These are phyloP conservation scores for Gnomoniopsis smithogilvyi DNA, from an alignment of 2,329 filamentous ascomycete species.

Conservation along the genomic window DNA sequence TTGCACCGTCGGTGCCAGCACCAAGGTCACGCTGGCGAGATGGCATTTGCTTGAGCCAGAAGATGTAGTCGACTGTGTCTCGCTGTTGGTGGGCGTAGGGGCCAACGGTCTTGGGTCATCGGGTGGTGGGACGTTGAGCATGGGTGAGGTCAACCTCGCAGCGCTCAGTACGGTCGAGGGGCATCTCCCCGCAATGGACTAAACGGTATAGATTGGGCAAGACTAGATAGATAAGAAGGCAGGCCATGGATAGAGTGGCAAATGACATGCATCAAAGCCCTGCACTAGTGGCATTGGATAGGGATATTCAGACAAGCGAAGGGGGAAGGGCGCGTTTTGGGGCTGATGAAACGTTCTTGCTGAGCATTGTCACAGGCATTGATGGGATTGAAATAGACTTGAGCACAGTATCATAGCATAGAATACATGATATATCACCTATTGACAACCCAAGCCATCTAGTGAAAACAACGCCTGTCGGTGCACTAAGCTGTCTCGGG, in stretches of 20 bases:
- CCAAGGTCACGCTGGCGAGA: slow-evolving; percentile 84
- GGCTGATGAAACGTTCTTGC: background rate
- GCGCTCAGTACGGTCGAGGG: slow-evolving; percentile 53
- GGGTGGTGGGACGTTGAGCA: slow-evolving; percentile 32
- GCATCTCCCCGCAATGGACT: slow-evolving; percentile 35
- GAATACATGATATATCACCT: background rate
- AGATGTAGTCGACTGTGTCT: slow-evolving; percentile 74
- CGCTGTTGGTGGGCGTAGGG: slow-evolving; percentile 50
- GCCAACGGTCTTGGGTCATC: slow-evolving; percentile 25
- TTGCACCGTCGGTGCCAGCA: slow-evolving; percentile 86
- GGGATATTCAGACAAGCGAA: background rate
- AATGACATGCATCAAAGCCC: no score
- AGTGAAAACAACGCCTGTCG: no score
- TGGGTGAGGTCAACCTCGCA: slow-evolving; percentile 55
- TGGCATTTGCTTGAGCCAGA: slow-evolving; percentile 88
- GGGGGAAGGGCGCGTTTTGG: background rate
- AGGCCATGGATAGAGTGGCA: background rate
- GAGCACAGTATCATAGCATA: background rate
- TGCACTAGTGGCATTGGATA: no score
- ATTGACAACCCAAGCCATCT: no score
- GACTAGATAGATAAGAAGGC: background rate
- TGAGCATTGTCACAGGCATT: background rate
- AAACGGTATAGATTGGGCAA: background rate
- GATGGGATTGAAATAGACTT: background rate
- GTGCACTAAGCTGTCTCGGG: no score